A percentile compares a stretch with the other conserved stretches of the same genome.
Evolutionary conservation across 805 yeast species (phyloP).

Genomic region (Pichia sporocuriosa): DNA sequence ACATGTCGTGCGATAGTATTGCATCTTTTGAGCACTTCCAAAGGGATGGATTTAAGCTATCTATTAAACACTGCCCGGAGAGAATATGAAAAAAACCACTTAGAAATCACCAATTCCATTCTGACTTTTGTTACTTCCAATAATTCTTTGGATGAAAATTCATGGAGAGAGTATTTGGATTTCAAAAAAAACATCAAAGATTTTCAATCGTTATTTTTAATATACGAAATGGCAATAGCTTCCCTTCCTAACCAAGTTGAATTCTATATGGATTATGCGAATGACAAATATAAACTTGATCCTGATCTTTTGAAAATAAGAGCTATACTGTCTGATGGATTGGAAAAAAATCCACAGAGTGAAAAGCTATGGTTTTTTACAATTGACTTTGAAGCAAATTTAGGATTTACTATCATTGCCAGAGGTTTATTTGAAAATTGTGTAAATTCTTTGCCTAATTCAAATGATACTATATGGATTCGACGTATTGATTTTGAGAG

Average conservation of each 20-base stretch:
- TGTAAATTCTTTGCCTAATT: conserved; percentile 9
- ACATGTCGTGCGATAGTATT: conserved; percentile 51
- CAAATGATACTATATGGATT: conserved; percentile 50
- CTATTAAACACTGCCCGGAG: conserved; percentile 28
- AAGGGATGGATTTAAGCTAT: background rate
- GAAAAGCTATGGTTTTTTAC: conserved; percentile 66
- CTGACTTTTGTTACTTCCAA: conserved; percentile 39
- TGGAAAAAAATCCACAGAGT: conserved; percentile 35
- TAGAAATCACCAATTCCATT: conserved; percentile 40
- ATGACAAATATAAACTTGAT: conserved; percentile 50
- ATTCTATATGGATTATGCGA: conserved; percentile 64
- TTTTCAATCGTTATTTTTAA: conserved; percentile 31
- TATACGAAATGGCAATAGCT: conserved; percentile 48
- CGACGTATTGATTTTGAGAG: conserved; percentile 52
- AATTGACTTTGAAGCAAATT: conserved; percentile 53
- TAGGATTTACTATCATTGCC: conserved; percentile 32
- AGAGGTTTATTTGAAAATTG: conserved; percentile 29
- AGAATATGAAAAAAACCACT: conserved; percentile 18
- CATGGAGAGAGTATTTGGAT: conserved; percentile 45
- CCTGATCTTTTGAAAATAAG: conserved; percentile 47
- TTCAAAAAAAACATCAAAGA: conserved; percentile 27
- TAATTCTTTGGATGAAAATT: conserved; percentile 38
- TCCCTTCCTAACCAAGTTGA: conserved; percentile 43
- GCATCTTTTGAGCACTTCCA: conserved; percentile 14
- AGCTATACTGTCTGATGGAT: conserved; percentile 43